Evolutionary conservation across 768 basidiomycete species (phyloP), one percentile per base, ranked within the genome.

Genomic region (Boletus vinaceobasis): DNA sequence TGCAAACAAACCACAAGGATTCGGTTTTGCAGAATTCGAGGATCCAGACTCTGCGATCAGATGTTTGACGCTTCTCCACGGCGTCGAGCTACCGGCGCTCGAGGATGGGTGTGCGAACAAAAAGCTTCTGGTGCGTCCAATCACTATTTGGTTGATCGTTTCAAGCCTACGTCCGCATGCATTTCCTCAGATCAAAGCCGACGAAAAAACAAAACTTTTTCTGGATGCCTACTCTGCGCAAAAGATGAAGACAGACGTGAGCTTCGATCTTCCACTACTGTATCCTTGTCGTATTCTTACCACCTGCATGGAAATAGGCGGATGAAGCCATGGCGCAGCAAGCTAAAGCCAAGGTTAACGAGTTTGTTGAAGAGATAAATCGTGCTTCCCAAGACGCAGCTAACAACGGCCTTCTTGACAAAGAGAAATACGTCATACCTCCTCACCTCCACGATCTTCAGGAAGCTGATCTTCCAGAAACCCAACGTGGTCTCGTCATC

Each of bases 401-500:
- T 2, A 84, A 83, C 57, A 85, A 70, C 54, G 87, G 87, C n/a
- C 77, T 84, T 37, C 82, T 84, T 50, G 87, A 90, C 72, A 87
- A 88, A 65, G 89, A 93, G 73, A 86, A 87, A 80, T 90, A 91
- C 68, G 80, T 91, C 58, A 92, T 97, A 40, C 93, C 93, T 26
- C 90, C 92, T n/a, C 97, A 99, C 73, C 80, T 98, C 19, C 92
- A 93, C 72, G 97, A 98, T 73, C 79, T 99, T 40, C 90, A 93
- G 67, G 94, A 97, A 74, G 91, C 93, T 49, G 97, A 99, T 67
- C 82, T 99, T 40, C 96, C 97, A 23, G 97, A 99, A 74, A 91
- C 91, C 0, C 77, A 84, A 63, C 88, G 96, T 35, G 93, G 90
- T 6, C 86, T 94, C 50, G 94, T 98, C 57, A 90, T 98, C 58